These are phyloP conservation scores for Elsinoe ampelina DNA, from an alignment of 2,329 filamentous ascomycete genomes.

Conservation along the genomic window DNA sequence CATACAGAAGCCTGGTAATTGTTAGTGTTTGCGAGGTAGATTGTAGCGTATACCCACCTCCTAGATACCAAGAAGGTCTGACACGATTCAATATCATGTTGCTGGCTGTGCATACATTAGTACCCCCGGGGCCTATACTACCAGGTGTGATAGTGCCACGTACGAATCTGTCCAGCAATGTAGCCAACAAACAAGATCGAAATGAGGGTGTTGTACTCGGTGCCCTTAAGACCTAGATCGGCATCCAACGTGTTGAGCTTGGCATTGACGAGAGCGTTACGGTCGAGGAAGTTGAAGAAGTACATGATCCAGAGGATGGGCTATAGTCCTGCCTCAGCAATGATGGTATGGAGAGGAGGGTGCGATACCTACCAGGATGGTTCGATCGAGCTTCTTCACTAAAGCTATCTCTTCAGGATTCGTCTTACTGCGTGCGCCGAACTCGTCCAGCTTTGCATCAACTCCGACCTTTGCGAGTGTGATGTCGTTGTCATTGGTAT, in stretches of 20 bases:
- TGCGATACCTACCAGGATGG: not conserved
- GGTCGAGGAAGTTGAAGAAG: conserved; percentile 10
- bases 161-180: conserved; percentile 24
- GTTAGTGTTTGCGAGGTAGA: not conserved
- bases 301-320: conserved; percentile 11
- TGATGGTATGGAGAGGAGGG: not conserved
- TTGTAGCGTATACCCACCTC: conserved; percentile 21
- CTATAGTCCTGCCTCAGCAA: not conserved
- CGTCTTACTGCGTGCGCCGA: conserved; percentile 25
- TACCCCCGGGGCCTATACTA: too few relatives aligned
- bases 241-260: conserved; percentile 32
- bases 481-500: conserved; percentile 1
- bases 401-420: conserved; percentile 24
- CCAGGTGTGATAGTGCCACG: not conserved
- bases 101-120: not conserved
- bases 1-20: conserved; percentile 3
- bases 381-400: conserved; percentile 24
- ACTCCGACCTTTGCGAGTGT: conserved; percentile 6
- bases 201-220: conserved; percentile 48
- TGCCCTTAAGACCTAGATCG: conserved; percentile 46
- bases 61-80: conserved; percentile 23
- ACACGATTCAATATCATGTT: conserved; percentile 20
- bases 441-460: conserved; percentile 20
- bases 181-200: conserved; percentile 52
- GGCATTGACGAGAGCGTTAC: conserved; percentile 5